Evolutionary conservation across 768 basidiomycete species (phyloP).

Genomic region (Mycena crocata): DNA sequence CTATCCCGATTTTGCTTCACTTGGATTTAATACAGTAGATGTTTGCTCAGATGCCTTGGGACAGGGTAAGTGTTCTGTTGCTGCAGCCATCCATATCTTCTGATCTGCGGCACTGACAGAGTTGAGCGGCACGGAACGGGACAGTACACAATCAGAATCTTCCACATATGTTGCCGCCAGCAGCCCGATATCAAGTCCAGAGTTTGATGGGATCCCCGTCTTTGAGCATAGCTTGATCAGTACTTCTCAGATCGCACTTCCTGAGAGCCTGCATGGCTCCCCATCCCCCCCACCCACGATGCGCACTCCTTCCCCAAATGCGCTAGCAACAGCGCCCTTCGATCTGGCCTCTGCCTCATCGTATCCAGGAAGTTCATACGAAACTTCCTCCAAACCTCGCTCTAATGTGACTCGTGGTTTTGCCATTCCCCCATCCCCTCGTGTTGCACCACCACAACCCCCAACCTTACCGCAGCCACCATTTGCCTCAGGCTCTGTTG

Average conservation of each 20-base stretch:
- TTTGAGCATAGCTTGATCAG: constrained; percentile 11
- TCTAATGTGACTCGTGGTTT: not conserved
- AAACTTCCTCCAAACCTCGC: not conserved
- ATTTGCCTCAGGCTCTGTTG: not conserved
- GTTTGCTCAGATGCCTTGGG: constrained; percentile 1
- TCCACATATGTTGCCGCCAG: not conserved
- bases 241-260: constrained; percentile 15
- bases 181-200: not conserved
- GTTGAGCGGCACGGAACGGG: not conserved
- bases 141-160: not conserved
- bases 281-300: constrained; percentile 7
- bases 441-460: constrained; percentile 18
- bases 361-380: not conserved
- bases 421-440: constrained; percentile 20
- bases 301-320: not conserved
- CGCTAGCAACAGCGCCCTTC: not conserved
- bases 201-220: constrained; percentile 19
- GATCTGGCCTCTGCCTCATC: not conserved
- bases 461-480: not conserved
- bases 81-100: not conserved
- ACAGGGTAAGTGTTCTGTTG: not conserved
- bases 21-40: constrained; percentile 8
- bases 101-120: constrained; percentile 9
- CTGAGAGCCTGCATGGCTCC: not conserved
- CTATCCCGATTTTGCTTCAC: not conserved